A percentile compares a stretch with the other conserved stretches of the same genome.
Conservation (phyloP, 176 grass and related monocot species). For the Aechmea fasciata region DNA sequence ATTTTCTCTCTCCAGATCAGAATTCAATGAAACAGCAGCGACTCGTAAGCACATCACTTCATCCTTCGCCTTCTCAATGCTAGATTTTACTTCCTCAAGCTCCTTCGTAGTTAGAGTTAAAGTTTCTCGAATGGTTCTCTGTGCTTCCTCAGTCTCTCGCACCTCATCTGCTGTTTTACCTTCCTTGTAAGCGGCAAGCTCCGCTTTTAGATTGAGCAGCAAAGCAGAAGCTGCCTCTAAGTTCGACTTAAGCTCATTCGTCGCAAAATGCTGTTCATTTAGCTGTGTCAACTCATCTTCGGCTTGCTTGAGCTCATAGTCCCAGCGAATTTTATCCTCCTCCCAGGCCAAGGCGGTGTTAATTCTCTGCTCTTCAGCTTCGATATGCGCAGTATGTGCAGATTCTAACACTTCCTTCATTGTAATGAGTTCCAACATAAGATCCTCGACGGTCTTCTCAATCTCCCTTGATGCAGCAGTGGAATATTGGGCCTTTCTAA, state of each 20-base stretch:
- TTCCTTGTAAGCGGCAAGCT: slow-evolving; percentile 37
- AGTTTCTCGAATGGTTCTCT: neutral
- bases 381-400: slow-evolving; percentile 49
- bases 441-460: slow-evolving; percentile 45
- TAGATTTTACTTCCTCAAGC: slow-evolving; percentile 42
- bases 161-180: slow-evolving; percentile 7
- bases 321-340: slow-evolving; percentile 42
- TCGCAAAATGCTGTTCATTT: slow-evolving; percentile 20
- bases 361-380: slow-evolving; percentile 51
- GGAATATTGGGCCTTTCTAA: slow-evolving; percentile 36
- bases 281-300: slow-evolving; percentile 42
- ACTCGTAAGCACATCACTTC: slow-evolving; percentile 46
- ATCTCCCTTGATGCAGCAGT: slow-evolving; percentile 33
- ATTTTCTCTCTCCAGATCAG: slow-evolving; percentile 52
- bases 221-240: slow-evolving; percentile 32
- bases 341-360: slow-evolving; percentile 41
- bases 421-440: slow-evolving; percentile 46
- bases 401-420: slow-evolving; percentile 44
- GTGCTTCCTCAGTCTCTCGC: slow-evolving; percentile 2
- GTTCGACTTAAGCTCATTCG: slow-evolving; percentile 43
- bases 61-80: slow-evolving; percentile 50
- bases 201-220: slow-evolving; percentile 34
- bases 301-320: slow-evolving; percentile 53
- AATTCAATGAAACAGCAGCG: slow-evolving; percentile 38
- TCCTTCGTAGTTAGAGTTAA: slow-evolving; percentile 33